Base-by-base conservation (phyloP, 495 filamentous ascomycete species). In the Aspergillus taichungensis region DNA sequence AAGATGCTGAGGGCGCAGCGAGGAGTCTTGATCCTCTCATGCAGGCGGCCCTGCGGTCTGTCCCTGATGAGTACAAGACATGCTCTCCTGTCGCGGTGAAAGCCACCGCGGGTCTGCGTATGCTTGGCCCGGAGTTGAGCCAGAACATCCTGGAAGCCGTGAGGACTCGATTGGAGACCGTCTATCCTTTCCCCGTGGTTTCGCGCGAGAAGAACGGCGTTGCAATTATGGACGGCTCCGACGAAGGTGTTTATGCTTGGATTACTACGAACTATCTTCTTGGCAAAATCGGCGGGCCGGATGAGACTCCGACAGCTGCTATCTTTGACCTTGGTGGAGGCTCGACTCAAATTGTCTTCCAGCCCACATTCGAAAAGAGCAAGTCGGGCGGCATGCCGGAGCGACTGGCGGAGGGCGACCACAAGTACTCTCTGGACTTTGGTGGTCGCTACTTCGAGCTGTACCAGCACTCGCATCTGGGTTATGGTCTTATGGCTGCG, bases 171-270 rank as follows among this genome's bases (percentile, higher is more conserved):
- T 66, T 98, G n/a, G 90, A 97, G 64, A 90, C 80, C 12, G 72
- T 73, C 13, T 98, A 92, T 62, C 92, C 92, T 13, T 97, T 98
- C 75, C 86, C 92, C 3, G 84, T 98, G 13, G 84, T 98, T 42
- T 82, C 87, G 5, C 73, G 79, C 47, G 85, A 85, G 57, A 83
- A 87, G 53, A 80, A 84, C 47, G 92, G 92, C 43, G 86, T 98
- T 10, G 77, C 86, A 50, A 90, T 97, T 50, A 97, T 98, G 91
- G 88, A 94, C 55, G 92, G 92, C 53, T 85, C 82, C 11, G 83
- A 95, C 51, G 92, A 98, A 66, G 83, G 94, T 62, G 92, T 98
- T n/a, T 98, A 94, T 55, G 94, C 92, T 42, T 98, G 92, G 92
- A 94, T 98, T 63, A 98, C 92, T 3, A 89, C 87, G 46, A 98